phyloP scores from a whole-genome alignment of 2,329 filamentous ascomycete species.

The Cordyceps farinosa region DNA sequence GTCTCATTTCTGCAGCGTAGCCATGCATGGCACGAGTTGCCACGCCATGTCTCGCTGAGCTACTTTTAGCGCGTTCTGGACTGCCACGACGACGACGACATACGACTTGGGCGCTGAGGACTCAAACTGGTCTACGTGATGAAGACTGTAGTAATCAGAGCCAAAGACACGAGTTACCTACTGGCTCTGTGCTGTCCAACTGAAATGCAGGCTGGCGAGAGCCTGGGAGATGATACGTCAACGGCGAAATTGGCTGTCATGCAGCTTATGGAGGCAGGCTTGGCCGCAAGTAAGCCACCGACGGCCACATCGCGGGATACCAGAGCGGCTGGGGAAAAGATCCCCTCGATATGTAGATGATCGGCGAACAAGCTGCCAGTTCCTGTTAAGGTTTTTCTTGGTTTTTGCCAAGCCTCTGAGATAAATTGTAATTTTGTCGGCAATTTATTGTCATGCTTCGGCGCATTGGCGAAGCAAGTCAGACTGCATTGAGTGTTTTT shows the following conservation, averaged over 20 bases:
- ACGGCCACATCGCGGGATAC: not conserved
- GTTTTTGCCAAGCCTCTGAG: not conserved
- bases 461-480: not conserved
- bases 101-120: not conserved
- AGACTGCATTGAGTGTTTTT: not conserved
- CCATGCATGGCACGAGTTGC: not conserved
- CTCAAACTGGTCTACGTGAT: not conserved
- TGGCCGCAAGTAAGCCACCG: not conserved
- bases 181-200: not conserved
- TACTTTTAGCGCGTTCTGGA: not conserved
- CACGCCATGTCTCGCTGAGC: not conserved
- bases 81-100: not conserved
- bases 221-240: not conserved
- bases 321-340: not conserved
- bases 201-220: not conserved
- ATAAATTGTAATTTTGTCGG: not conserved
- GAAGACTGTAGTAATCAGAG: not conserved
- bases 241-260: not conserved
- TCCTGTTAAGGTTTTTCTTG: not conserved
- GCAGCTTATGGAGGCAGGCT: conserved; percentile 1
- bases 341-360: not conserved
- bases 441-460: not conserved
- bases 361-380: not conserved
- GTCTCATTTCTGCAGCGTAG: not conserved
- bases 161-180: not conserved